Base-by-base conservation (phyloP, 805 yeast genomes). In the Candida insectalens region DNA sequence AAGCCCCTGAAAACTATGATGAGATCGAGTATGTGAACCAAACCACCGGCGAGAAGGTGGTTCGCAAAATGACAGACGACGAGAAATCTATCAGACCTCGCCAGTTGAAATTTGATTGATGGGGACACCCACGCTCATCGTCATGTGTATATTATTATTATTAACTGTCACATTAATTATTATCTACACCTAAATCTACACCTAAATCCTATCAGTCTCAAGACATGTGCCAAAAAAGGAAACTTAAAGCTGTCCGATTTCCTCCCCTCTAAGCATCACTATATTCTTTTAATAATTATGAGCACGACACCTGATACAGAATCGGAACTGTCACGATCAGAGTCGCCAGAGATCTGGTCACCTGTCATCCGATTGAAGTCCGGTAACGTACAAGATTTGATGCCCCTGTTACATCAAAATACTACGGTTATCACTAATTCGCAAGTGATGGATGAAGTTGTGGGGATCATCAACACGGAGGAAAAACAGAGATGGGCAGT, bases 401-500 rank as follows among this genome's bases (percentile, higher is more conserved):
- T 53, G 4, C 52, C 52, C 10, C 36, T 20, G 17, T 20, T 40
- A n/a, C 43, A 30, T 13, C 40, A 30, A 19, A 17, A 34, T 9
- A 30, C 27, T 19, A 32, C 32, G 2, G 36, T 38, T 8, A 32
- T 45, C 6, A 29, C 53, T 2, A 42, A 46, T 17, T 46, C 45
- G 15, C 50, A 51, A 31, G 43, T 51, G 9, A 44, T 40, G 4
- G 49, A 43, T 5, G 57, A 54, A 34, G 55, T 53, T 7, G 51
- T 53, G 10, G 57, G 51, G 25, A 45, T 55, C n/a, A 55, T 55
- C 39, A 49, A 42, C 15, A 34, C 45, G 8, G 53, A 62, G 29
- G 76, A 71, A 38, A 49, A 57, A 16, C 47, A 42, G 29, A 63
- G 63, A 38, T 71, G 65, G 59, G 41, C 51, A n/a, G 50, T 58